Conservation (phyloP, 768 basidiomycete species). For the Lepiota brunneoincarnata region DNA sequence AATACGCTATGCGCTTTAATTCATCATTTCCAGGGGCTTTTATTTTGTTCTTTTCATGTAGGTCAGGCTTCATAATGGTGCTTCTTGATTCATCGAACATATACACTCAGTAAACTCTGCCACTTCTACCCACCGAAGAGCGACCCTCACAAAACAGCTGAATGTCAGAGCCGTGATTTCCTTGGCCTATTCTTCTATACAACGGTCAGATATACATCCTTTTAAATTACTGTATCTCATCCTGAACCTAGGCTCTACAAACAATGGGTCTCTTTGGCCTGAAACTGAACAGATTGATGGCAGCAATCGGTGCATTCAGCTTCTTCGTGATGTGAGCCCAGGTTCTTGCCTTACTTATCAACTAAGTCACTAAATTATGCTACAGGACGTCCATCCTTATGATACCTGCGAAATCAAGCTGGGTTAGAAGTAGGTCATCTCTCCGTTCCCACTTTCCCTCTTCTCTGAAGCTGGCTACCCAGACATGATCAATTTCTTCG, state of each 20-base stretch:
- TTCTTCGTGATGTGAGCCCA: slow-evolving; percentile 52
- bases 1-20: slow-evolving; percentile 12
- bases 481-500: slow-evolving; percentile 68
- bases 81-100: slow-evolving; percentile 8
- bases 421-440: slow-evolving; percentile 32
- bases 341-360: neutral
- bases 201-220: slow-evolving; percentile 26
- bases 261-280: slow-evolving; percentile 73
- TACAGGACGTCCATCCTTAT: slow-evolving; percentile 35
- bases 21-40: slow-evolving; percentile 39
- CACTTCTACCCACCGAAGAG: slow-evolving; percentile 31
- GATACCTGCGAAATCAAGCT: slow-evolving; percentile 32
- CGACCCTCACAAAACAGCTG: slow-evolving; percentile 16
- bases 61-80: slow-evolving; percentile 35
- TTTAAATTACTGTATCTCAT: neutral
- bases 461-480: slow-evolving; percentile 1
- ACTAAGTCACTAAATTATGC: neutral
- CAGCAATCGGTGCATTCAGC: slow-evolving; percentile 49
- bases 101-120: slow-evolving; percentile 33
- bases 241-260: slow-evolving; percentile 41
- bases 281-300: slow-evolving; percentile 64
- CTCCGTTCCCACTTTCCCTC: neutral
- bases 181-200: slow-evolving; percentile 47
- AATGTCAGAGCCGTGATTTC: slow-evolving; percentile 44
- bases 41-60: slow-evolving; percentile 60